A percentile compares a stretch with the other conserved stretches of the same genome.
Conservation (phyloP, 306 rosid species). For the Rosa multiflora region DNA sequence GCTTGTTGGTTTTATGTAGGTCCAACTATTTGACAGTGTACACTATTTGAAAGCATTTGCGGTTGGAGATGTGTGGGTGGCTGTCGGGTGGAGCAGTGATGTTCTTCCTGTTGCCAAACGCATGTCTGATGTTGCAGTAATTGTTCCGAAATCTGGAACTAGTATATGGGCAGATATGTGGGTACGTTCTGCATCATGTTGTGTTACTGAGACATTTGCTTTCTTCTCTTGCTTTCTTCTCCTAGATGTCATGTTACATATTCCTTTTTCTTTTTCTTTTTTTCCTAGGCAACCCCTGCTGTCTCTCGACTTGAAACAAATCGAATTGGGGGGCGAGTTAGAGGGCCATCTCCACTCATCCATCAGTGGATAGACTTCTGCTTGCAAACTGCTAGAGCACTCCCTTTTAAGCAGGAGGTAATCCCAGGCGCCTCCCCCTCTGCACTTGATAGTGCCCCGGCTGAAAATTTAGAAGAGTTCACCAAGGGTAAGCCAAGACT, state of each 20-base stretch:
- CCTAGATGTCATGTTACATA: constrained; percentile 1
- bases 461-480: constrained; percentile 44
- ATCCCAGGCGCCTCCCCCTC: constrained; percentile 83
- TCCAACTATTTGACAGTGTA: constrained; percentile 70
- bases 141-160: constrained; percentile 88
- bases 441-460: constrained; percentile 42
- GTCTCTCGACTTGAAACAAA: constrained; percentile 55
- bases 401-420: constrained; percentile 87
- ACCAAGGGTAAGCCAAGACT: constrained; percentile 70
- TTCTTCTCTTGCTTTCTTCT: neutral
- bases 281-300: constrained; percentile 78
- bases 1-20: constrained; percentile 48
- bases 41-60: constrained; percentile 88
- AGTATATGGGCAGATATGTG: constrained; percentile 94
- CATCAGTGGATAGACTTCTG: constrained; percentile 97
- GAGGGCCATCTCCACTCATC: constrained; percentile 87
- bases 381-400: constrained; percentile 79
- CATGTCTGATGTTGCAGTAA: constrained; percentile 73
- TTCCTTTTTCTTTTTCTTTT: neutral
- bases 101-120: constrained; percentile 84
- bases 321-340: constrained; percentile 66
- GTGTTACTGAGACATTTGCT: constrained; percentile 10
- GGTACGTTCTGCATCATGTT: constrained; percentile 47
- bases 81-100: constrained; percentile 98
- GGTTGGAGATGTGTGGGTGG: constrained; percentile 89